Base-by-base conservation (phyloP, 345 rosid genomes). In the Hypericum androsaemum region DNA sequence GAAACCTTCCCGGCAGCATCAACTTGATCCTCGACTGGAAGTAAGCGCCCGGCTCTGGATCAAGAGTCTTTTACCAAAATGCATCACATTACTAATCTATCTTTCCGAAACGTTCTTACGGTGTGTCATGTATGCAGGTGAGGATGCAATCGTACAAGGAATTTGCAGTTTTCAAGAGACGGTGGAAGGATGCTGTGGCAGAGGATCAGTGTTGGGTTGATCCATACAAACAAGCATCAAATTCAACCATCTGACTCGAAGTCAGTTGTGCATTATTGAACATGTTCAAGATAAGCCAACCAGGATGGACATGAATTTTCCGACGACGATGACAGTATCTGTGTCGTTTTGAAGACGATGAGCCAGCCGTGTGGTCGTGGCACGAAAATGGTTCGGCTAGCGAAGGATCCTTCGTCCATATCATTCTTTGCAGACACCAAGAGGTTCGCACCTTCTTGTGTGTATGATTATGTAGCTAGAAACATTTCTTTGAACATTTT, bases 111-210 rank as follows among this genome's bases (percentile, higher is more conserved):
- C 32, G 4, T 22, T n/a, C 39, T 11, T 37, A 40, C 5, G 38
- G 39, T 42, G 61, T 39, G 49, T 4, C 38, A 42, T 16, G 45
- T 12, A 7, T 49, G 46, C 70, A 79, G 89, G 85, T 82, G 57
- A 77, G 89, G 65, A 79, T 79, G 59, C 86, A 77, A 63, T 82
- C 89, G 0, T 82, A 46, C 41, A 39, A 47, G 0, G 89, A 82
- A 57, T 66, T 73, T 14, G 53, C 60, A 32, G 62, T 71, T n/a
- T 80, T 82, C 59, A 55, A 36, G 28, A 58, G 54, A 57, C 64
- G 89, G 46, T 82, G 89, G 89, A 45, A 50, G 40, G 52, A 39
- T 12, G 89, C 89, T 12, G 71, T 38, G 0, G 54, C 49, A 46
- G 68, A 65, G 42, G 86, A 80, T 36, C 41, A 43, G n/a, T 82